Percentiles rank a stretch among this genome's conserved stretches.
Evolutionary conservation across 2,329 filamentous ascomycete species (phyloP).

Genomic region (Fusarium torreyae): DNA sequence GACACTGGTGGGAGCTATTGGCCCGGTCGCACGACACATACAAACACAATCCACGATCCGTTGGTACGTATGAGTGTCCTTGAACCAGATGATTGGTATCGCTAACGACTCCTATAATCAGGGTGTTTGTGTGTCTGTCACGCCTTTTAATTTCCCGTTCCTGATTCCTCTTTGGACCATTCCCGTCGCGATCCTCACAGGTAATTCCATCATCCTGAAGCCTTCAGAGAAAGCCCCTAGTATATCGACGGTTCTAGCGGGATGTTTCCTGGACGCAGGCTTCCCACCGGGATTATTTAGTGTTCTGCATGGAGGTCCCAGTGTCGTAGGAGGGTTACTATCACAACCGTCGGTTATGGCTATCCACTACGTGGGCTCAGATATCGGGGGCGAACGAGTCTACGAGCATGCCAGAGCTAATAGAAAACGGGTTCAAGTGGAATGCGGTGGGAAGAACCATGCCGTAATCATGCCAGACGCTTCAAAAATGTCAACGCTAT

Average conservation of each 20-base stretch:
- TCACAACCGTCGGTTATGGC: slow-evolving; percentile 78
- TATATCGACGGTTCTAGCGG: too few species aligned
- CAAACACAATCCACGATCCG: slow-evolving; percentile 33
- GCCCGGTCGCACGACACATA: slow-evolving; percentile 11
- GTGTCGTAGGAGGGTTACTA: slow-evolving; percentile 77
- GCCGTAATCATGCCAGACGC: slow-evolving; percentile 76
- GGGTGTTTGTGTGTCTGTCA: slow-evolving; percentile 19
- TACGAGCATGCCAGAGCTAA: slow-evolving; percentile 76
- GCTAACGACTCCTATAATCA: neutral
- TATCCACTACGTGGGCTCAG: slow-evolving; percentile 77
- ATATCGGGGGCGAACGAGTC: slow-evolving; percentile 79
- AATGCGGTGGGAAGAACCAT: slow-evolving; percentile 79
- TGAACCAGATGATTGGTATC: too few species aligned
- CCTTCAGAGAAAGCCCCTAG: too few species aligned
- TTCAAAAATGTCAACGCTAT: slow-evolving; percentile 77
- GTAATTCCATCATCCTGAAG: slow-evolving; percentile 17
- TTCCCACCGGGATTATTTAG: slow-evolving; percentile 61
- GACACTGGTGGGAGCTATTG: slow-evolving; percentile 27
- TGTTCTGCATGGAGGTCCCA: slow-evolving; percentile 74
- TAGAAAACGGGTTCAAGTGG: slow-evolving; percentile 79
- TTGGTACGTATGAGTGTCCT: slow-evolving; percentile 7
- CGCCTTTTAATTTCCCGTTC: slow-evolving; percentile 37
- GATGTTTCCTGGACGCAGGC: slow-evolving; percentile 9
- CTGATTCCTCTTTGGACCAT: slow-evolving; percentile 44
- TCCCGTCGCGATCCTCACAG: slow-evolving; percentile 31